phyloP scores from a whole-genome alignment of 176 grass and related monocot genomes.

The Calamus simplicifolius region DNA sequence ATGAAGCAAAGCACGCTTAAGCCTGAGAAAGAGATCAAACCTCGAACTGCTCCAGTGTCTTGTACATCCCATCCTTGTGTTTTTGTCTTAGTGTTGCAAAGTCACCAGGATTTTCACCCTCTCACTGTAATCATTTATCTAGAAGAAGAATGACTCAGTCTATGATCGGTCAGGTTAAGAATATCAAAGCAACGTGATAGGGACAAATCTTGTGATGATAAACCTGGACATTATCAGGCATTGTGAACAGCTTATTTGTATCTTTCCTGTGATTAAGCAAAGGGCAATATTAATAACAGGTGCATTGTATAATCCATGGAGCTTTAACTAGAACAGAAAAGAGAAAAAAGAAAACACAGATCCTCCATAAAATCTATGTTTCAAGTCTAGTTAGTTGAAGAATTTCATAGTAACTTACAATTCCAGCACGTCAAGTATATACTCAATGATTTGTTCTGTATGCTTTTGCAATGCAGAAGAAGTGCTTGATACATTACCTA shows the following conservation, averaged over 20 bases:
- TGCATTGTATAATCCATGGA: no score
- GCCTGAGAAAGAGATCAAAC: slow-evolving; percentile 6
- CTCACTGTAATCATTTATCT: slow-evolving; percentile 47
- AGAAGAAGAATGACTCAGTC: neutral
- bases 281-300: no score
- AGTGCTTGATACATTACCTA: slow-evolving; percentile 27
- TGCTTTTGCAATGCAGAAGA: slow-evolving; percentile 4
- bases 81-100: slow-evolving; percentile 67
- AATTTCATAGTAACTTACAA: slow-evolving; percentile 28
- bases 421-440: slow-evolving; percentile 54
- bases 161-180: no score
- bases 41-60: slow-evolving; percentile 56
- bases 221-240: slow-evolving; percentile 71
- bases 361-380: neutral
- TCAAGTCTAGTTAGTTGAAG: neutral
- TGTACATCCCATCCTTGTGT: slow-evolving; percentile 62
- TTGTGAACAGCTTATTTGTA: slow-evolving; percentile 47
- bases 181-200: no score
- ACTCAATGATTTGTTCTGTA: slow-evolving; percentile 33
- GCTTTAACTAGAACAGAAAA: neutral
- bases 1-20: neutral
- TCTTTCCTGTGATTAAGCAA: slow-evolving; percentile 35
- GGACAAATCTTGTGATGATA: neutral
- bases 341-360: no score
- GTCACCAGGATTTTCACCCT: slow-evolving; percentile 49